A percentile compares a stretch with the other conserved stretches of the same genome.
phyloP scores from a whole-genome alignment of 192 early-diverging fungal genomes.

The Coemansia sp. region DNA sequence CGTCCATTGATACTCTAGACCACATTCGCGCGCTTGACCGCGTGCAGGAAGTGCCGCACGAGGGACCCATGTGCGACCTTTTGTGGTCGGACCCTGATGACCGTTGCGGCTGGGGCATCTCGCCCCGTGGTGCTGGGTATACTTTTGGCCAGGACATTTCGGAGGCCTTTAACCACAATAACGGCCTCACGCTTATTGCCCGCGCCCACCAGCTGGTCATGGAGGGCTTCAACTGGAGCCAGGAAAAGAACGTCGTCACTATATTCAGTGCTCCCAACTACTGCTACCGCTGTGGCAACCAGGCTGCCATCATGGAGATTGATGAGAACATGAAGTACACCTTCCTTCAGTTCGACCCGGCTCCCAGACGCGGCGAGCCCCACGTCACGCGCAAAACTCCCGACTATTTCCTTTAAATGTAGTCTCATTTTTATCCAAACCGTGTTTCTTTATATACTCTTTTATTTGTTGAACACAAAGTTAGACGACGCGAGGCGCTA shows the following conservation, averaged over 20 bases:
- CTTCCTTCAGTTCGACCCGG: constrained; percentile 98
- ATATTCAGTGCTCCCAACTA: constrained; percentile 99
- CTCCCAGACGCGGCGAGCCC: constrained; percentile 95
- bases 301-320: constrained; percentile 99
- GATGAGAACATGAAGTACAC: constrained; percentile 99
- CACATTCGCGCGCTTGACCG: constrained; percentile 95
- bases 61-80: constrained; percentile 86
- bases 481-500: constrained; percentile 85
- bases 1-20: constrained; percentile 93
- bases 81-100: constrained; percentile 90
- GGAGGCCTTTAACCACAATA: constrained; percentile 90
- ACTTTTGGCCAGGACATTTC: constrained; percentile 90
- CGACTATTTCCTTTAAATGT: constrained; percentile 92
- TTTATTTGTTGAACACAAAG: neutral
- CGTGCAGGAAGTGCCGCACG: constrained; percentile 88
- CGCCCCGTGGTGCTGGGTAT: constrained; percentile 83
- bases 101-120: constrained; percentile 85
- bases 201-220: constrained; percentile 92
- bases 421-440: neutral
- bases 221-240: constrained; percentile 99
- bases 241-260: constrained; percentile 98
- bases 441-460: constrained; percentile 1
- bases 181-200: constrained; percentile 95
- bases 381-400: constrained; percentile 98
- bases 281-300: constrained; percentile 99